Evolutionary conservation across 2,329 filamentous ascomycete species (phyloP), one percentile per base, ranked within the genome.

Genomic region (Pseudomassariella vexata): DNA sequence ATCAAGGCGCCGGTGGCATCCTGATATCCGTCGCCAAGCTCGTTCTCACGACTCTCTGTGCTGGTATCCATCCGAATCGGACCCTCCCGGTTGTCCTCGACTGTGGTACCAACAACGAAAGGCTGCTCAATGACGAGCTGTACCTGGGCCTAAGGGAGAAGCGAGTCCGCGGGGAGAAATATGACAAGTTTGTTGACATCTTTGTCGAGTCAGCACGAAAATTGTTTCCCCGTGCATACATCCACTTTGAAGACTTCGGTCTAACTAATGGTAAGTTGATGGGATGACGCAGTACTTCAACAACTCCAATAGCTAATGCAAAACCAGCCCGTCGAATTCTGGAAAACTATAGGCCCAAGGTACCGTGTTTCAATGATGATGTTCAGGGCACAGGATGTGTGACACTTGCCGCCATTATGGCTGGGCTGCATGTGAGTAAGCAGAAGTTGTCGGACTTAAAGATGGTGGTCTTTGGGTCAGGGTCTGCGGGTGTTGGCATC

Each of bases 181-280:
- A 94, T 48, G 84, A 90, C 49, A 56, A 73, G 1, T 85, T 94
- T 39, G 76, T 94, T 2, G 82, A 86, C 27, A 73, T 61, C 0
- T 94, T 94, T 48, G 74, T 94, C 7, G 62, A 68, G 31, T 68
- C 76, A 0, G 81, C 81, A 1, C 66, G 78, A 26, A 76, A 81
- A 45, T 66, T 78, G 2, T 94, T 82, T 39, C 88, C 88, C 0
- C 78, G 71, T 27, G 86, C 88, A 0, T 90, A 89, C 46, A 81
- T 94, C 14, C 87, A 94, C 49, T 94, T 94, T 47, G 85, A 94
- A 48, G 88, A 94, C 50, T 94, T 94, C 60, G 87, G 86, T 1
- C 60, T 94, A 1, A 57, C 57, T 2, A 94, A 94, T 48, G 75
- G 73, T 72, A 39, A 41, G 58, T 39, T 17, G n/a, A n/a, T n/a